Conservation (phyloP, 306 rosid species). For the Parietaria judaica region DNA sequence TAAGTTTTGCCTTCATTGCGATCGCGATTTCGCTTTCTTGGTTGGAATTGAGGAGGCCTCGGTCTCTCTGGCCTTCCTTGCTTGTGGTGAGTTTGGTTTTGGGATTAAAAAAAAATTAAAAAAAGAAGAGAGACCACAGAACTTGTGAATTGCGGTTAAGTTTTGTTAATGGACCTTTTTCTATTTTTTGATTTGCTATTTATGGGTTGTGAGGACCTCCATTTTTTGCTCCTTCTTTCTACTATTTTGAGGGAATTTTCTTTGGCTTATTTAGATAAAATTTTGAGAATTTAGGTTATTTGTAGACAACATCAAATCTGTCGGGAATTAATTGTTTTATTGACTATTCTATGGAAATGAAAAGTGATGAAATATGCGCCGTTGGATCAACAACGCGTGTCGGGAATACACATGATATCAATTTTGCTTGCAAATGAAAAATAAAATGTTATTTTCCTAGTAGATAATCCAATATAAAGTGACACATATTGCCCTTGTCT, state of each 20-base stretch:
- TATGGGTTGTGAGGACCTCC: constrained; percentile 2
- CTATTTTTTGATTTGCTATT: not conserved
- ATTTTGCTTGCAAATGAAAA: not conserved
- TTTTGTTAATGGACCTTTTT: not conserved
- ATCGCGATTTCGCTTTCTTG: not conserved
- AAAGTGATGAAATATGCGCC: no score
- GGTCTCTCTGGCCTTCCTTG: constrained; percentile 1
- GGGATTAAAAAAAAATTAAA: not conserved
- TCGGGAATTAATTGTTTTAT: no score
- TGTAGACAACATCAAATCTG: no score
- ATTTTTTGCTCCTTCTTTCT: constrained; percentile 1
- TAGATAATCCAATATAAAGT: no score
- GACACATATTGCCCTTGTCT: not conserved
- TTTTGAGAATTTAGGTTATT: no score
- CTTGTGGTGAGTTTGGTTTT: not conserved
- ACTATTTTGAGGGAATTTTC: not conserved
- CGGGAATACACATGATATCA: no score
- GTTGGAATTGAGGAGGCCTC: not conserved
- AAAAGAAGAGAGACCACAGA: not conserved
- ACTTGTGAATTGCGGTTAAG: not conserved
- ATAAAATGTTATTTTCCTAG: not conserved
- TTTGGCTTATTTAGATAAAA: no score
- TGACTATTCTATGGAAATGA: no score
- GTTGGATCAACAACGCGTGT: no score
- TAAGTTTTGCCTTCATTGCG: not conserved